phyloP scores from a whole-genome alignment of 2,329 filamentous ascomycete species.

The Stachybotrys elegans region DNA sequence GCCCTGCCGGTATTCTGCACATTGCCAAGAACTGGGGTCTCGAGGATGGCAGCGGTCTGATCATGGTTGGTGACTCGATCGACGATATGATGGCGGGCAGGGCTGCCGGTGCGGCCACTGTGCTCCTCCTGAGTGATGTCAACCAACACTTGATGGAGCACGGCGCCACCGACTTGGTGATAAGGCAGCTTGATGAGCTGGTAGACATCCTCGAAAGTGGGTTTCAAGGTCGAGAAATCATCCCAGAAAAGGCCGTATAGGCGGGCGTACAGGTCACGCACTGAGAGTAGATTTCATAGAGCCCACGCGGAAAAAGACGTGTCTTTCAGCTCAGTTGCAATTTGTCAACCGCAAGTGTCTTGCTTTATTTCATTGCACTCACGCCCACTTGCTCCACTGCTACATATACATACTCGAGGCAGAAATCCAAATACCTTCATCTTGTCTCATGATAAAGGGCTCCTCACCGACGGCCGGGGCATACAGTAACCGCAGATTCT shows the following conservation, averaged over 20 bases:
- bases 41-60: conserved; percentile 34
- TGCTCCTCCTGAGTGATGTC: conserved; percentile 81
- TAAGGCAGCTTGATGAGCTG: conserved; percentile 69
- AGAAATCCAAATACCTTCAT: conserved; percentile 12
- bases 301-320: no score
- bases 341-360: conserved; percentile 13
- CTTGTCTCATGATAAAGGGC: no score
- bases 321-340: no score
- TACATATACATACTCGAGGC: conserved; percentile 14
- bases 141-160: conserved; percentile 67
- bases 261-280: no score
- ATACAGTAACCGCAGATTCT: no score
- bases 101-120: conserved; percentile 79
- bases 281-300: no score
- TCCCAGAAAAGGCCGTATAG: background rate
- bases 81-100: conserved; percentile 91
- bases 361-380: conserved; percentile 13
- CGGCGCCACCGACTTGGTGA: conserved; percentile 71
- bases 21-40: conserved; percentile 76
- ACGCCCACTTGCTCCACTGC: conserved; percentile 14
- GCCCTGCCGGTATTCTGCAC: conserved; percentile 81
- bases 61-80: conserved; percentile 74
- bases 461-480: no score
- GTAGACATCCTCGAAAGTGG: conserved; percentile 70
- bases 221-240: conserved; percentile 50